A percentile compares a stretch with the other conserved stretches of the same genome.
These are phyloP conservation scores for Zymoseptoria brevis DNA, from an alignment of 2,329 filamentous ascomycete species.

Conservation along the genomic window DNA sequence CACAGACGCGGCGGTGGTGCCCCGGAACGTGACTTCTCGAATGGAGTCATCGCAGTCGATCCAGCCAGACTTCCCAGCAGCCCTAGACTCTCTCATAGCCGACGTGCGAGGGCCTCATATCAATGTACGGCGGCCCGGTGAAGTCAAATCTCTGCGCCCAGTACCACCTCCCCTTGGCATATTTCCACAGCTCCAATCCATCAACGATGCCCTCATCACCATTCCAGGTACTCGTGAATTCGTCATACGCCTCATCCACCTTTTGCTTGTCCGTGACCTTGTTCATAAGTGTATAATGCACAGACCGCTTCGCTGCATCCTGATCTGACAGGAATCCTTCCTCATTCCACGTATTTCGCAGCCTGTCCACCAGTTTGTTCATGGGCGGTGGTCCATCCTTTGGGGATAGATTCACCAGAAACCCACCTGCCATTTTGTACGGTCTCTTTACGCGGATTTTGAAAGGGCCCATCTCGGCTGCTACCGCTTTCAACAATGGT, in stretches of 20 bases:
- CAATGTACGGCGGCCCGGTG: not conserved
- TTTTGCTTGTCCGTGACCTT: slow-evolving; percentile 37
- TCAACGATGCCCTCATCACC: slow-evolving; percentile 29
- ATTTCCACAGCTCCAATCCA: slow-evolving; percentile 37
- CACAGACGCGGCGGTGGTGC: no score
- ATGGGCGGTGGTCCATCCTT: slow-evolving; percentile 23
- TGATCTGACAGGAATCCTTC: slow-evolving; percentile 36
- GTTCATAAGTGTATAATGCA: slow-evolving; percentile 43
- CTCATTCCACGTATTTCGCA: slow-evolving; percentile 31
- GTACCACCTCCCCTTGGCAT: slow-evolving; percentile 36
- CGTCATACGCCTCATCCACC: slow-evolving; percentile 31
- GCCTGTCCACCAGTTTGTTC: slow-evolving; percentile 29
- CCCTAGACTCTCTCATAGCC: not conserved
- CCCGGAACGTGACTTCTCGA: not conserved
- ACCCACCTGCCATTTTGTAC: slow-evolving; percentile 35
- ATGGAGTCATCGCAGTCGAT: not conserved
- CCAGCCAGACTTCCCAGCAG: not conserved
- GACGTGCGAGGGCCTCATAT: not conserved
- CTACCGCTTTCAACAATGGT: slow-evolving; percentile 26
- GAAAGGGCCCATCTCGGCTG: slow-evolving; percentile 29
- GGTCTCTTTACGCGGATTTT: slow-evolving; percentile 31
- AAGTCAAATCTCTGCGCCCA: slow-evolving; percentile 33
- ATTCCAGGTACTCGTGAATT: slow-evolving; percentile 29
- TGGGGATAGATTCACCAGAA: slow-evolving; percentile 33
- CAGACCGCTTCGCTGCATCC: slow-evolving; percentile 33